These are phyloP conservation scores for Amanita inopinata DNA, from an alignment of 768 basidiomycete genomes.

Conservation along the genomic window DNA sequence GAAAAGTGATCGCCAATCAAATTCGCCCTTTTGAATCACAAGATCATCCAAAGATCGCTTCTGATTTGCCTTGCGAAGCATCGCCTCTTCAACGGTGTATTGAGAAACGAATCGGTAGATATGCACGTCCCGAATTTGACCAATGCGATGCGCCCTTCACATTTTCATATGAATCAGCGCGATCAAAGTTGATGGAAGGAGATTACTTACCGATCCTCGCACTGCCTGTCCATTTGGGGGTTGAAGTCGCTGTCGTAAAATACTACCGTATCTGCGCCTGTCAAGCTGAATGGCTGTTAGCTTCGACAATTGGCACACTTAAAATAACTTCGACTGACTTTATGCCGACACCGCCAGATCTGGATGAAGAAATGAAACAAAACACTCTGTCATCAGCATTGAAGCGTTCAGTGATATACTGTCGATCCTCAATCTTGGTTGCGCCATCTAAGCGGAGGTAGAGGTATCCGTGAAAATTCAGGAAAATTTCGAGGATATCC, in stretches of 20 bases:
- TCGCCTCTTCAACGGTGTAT: slow-evolving; percentile 91
- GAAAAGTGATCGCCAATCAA: slow-evolving; percentile 87
- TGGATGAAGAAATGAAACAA: slow-evolving; percentile 83
- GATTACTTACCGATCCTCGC: slow-evolving; percentile 72
- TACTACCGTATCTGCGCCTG: slow-evolving; percentile 90
- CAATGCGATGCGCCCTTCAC: slow-evolving; percentile 89
- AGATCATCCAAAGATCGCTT: slow-evolving; percentile 85
- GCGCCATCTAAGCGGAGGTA: slow-evolving; percentile 93
- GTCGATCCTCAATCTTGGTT: slow-evolving; percentile 91
- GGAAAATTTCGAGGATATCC: slow-evolving; percentile 88
- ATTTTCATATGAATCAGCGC: neutral
- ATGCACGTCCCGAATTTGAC: slow-evolving; percentile 92
- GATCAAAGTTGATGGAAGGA: neutral
- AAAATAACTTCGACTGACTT: slow-evolving; percentile 46
- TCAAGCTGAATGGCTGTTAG: slow-evolving; percentile 39
- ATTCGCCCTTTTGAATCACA: slow-evolving; percentile 90
- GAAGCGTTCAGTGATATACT: slow-evolving; percentile 83
- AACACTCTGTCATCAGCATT: slow-evolving; percentile 70
- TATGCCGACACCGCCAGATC: slow-evolving; percentile 85
- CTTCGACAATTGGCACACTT: slow-evolving; percentile 13
- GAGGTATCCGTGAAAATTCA: slow-evolving; percentile 87
- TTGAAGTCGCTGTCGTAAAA: slow-evolving; percentile 98
- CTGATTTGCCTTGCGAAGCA: slow-evolving; percentile 96
- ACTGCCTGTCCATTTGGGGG: slow-evolving; percentile 96
- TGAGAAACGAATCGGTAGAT: slow-evolving; percentile 90